Conservation (phyloP, 2,329 filamentous ascomycete genomes). For the Penicillium sp. region DNA sequence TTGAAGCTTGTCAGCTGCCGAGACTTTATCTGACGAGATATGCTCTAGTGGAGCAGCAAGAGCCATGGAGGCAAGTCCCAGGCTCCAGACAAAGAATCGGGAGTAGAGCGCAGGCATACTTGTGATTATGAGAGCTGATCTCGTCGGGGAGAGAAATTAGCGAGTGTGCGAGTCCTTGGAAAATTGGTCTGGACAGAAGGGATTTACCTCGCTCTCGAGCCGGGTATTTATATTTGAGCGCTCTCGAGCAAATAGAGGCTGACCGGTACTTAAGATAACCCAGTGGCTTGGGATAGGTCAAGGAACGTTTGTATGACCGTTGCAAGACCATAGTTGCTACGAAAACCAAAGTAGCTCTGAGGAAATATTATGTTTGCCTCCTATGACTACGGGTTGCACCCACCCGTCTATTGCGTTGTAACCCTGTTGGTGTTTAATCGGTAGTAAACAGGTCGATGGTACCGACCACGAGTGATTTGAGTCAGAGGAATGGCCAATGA, state of each 20-base stretch:
- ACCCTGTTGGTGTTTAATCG: not conserved
- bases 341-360: not conserved
- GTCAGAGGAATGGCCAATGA: not conserved
- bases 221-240: conserved; percentile 1
- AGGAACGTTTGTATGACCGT: conserved; percentile 2
- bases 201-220: not conserved
- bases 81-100: not conserved
- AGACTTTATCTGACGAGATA: not conserved
- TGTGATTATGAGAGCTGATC: not conserved
- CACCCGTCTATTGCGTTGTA: not conserved
- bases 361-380: not conserved
- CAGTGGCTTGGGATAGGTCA: not conserved
- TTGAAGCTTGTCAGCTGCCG: not conserved
- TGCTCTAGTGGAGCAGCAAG: not conserved
- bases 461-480: not conserved
- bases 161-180: not conserved
- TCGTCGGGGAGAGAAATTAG: not conserved
- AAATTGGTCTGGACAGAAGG: not conserved
- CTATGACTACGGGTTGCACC: conserved; percentile 12
- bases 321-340: not conserved
- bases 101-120: not conserved
- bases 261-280: not conserved
- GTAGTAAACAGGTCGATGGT: not conserved
- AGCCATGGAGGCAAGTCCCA: not conserved
- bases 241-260: too few relatives aligned